phyloP scores from a whole-genome alignment of 2,329 filamentous ascomycete species.

The Ascochyta clinopodiicola region DNA sequence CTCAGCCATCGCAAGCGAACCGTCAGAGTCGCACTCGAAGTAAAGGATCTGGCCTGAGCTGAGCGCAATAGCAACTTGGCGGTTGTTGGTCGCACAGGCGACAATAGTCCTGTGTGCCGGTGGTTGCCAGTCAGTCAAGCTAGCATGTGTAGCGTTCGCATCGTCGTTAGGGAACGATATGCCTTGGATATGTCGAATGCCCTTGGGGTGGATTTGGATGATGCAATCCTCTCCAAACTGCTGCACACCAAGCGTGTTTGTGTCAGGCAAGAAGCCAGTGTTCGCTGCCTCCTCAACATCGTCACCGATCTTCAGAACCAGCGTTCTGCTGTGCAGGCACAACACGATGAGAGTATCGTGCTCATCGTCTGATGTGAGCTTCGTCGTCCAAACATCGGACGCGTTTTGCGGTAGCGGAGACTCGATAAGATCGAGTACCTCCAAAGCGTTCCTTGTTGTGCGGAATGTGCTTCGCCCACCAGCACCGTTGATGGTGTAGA shows the following conservation, averaged over 20 bases:
- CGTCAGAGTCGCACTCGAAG: slow-evolving; percentile 95
- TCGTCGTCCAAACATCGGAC: slow-evolving; percentile 93
- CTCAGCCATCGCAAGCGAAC: slow-evolving; percentile 87
- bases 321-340: slow-evolving; percentile 85
- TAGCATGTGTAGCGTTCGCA: slow-evolving; percentile 52
- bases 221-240: slow-evolving; percentile 92
- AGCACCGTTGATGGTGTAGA: slow-evolving; percentile 89
- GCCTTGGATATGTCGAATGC: slow-evolving; percentile 86
- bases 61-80: slow-evolving; percentile 90
- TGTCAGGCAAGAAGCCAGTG: slow-evolving; percentile 87
- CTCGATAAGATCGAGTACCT: slow-evolving; percentile 94
- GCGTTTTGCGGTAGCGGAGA: slow-evolving; percentile 89
- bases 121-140: slow-evolving; percentile 90
- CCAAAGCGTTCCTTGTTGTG: slow-evolving; percentile 88
- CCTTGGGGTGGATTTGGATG: slow-evolving; percentile 94
- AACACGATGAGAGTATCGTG: slow-evolving; percentile 96
- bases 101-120: slow-evolving; percentile 96
- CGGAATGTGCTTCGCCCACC: slow-evolving; percentile 90
- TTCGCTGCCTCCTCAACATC: slow-evolving; percentile 96
- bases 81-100: slow-evolving; percentile 88
- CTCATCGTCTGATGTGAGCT: slow-evolving; percentile 78
- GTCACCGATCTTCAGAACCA: slow-evolving; percentile 94
- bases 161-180: slow-evolving; percentile 49
- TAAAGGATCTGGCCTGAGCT: slow-evolving; percentile 98
- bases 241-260: slow-evolving; percentile 89